Evolutionary conservation across 345 rosid genomes (phyloP).

Genomic region (Camelina laxa): DNA sequence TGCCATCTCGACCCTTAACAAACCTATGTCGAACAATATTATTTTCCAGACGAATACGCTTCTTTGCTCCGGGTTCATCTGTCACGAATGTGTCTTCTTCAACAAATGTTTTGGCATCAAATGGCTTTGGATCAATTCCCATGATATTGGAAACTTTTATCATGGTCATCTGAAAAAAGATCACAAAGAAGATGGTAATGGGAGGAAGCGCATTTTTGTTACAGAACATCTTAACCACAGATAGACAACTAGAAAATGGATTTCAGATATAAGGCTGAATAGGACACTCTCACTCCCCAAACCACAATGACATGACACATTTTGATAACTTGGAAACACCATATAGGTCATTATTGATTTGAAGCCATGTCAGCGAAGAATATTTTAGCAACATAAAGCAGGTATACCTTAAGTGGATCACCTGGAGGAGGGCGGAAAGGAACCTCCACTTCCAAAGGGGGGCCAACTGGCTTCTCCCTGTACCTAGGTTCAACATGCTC

Average conservation of each 20-base stretch:
- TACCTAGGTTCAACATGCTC: slow-evolving; percentile 74
- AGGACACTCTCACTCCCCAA: slow-evolving; percentile 21
- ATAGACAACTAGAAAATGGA: slow-evolving; percentile 19
- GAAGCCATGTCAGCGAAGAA: slow-evolving; percentile 12
- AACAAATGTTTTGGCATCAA: slow-evolving; percentile 90
- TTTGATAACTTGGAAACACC: slow-evolving; percentile 5
- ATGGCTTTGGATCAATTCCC: slow-evolving; percentile 94
- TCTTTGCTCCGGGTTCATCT: slow-evolving; percentile 82
- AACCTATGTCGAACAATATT: slow-evolving; percentile 91
- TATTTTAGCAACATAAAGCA: slow-evolving; percentile 15
- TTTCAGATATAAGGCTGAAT: slow-evolving; percentile 5
- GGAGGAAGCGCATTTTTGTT: slow-evolving; percentile 12
- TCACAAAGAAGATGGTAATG: slow-evolving; percentile 16
- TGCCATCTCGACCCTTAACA: slow-evolving; percentile 72
- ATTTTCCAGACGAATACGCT: slow-evolving; percentile 85
- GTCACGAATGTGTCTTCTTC: slow-evolving; percentile 89
- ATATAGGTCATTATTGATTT: slow-evolving; percentile 22
- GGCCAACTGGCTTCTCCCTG: slow-evolving; percentile 89
- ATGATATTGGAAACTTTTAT: slow-evolving; percentile 95
- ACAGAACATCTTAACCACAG: slow-evolving; percentile 2
- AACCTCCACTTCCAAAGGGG: slow-evolving; percentile 88
- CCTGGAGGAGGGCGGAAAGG: slow-evolving; percentile 88
- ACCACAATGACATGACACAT: slow-evolving; percentile 5
- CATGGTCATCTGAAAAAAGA: slow-evolving; percentile 78
- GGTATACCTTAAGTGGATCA: slow-evolving; percentile 67